Percentiles rank a stretch among this genome's conserved stretches.
Evolutionary conservation across 2,329 filamentous ascomycete genomes (phyloP).

Genomic region (Mycogone perniciosa): DNA sequence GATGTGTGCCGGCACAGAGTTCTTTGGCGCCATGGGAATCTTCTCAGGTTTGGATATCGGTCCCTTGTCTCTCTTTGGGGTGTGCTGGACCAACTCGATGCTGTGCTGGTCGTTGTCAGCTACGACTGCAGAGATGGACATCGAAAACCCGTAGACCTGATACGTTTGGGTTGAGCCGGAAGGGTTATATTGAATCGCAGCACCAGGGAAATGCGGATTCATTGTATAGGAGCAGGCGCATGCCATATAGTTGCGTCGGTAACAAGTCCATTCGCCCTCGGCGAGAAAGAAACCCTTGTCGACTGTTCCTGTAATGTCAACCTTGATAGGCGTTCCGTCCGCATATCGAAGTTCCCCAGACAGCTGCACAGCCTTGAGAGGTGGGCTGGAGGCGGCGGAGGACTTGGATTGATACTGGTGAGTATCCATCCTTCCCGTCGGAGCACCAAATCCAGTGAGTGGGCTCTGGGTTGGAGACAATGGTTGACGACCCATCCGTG

Average conservation of each 20-base stretch:
- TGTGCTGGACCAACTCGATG: constrained; percentile 84
- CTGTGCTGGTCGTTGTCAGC: constrained; percentile 67
- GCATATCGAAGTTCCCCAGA: constrained; percentile 57
- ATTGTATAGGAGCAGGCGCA: constrained; percentile 75
- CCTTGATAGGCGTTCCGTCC: constrained; percentile 53
- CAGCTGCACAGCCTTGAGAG: constrained; percentile 43
- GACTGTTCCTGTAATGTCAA: constrained; percentile 72
- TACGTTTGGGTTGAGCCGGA: constrained; percentile 49
- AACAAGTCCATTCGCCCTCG: constrained; percentile 86
- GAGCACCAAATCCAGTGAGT: constrained; percentile 37
- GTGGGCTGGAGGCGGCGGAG: constrained; percentile 40
- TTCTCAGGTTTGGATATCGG: constrained; percentile 69
- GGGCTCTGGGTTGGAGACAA: constrained; percentile 48
- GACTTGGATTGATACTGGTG: constrained; percentile 31
- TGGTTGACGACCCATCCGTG: constrained; percentile 43
- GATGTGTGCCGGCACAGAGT: constrained; percentile 48
- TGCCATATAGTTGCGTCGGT: constrained; percentile 84
- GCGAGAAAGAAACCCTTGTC: constrained; percentile 83
- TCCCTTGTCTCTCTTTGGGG: constrained; percentile 84
- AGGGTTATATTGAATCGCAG: constrained; percentile 46
- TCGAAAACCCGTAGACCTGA: constrained; percentile 67
- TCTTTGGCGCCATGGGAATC: constrained; percentile 60
- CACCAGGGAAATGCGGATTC: constrained; percentile 46
- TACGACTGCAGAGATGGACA: constrained; percentile 78
- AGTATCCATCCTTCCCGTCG: constrained; percentile 45